These are phyloP conservation scores for Thielaviopsis euricoi DNA, from an alignment of 2,329 filamentous ascomycete genomes.

Conservation along the genomic window DNA sequence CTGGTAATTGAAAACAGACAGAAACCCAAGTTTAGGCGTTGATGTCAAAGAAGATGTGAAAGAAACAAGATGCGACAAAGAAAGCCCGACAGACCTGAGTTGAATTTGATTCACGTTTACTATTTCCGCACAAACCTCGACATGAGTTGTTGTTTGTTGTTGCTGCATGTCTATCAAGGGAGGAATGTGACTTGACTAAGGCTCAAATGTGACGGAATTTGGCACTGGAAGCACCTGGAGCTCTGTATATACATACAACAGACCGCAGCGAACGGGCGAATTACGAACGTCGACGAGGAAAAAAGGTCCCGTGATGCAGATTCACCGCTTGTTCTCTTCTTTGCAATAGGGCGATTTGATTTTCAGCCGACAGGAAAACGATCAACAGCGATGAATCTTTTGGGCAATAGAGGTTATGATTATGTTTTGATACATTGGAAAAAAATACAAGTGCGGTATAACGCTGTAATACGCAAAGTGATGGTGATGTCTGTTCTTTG, in stretches of 20 bases:
- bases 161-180: not conserved
- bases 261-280: not conserved
- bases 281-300: too few species aligned
- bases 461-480: too few species aligned
- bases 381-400: too few species aligned
- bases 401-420: too few species aligned
- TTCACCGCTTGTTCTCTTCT: slow-evolving; percentile 2
- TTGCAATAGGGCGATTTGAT: not conserved
- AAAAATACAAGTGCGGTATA: too few species aligned
- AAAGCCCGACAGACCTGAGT: too few species aligned
- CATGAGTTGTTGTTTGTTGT: not conserved
- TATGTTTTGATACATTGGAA: too few species aligned
- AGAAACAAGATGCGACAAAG: too few species aligned
- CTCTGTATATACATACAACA: not conserved
- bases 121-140: not conserved
- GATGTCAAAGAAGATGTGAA: too few species aligned
- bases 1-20: too few species aligned
- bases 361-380: not conserved
- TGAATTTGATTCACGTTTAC: not conserved
- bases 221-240: not conserved
- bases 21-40: too few species aligned
- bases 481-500: too few species aligned
- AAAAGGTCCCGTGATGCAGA: not conserved
- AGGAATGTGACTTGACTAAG: not conserved
- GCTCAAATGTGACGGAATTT: not conserved